Conservation (phyloP, 768 basidiomycete species). For the Termitomyces sp. region DNA sequence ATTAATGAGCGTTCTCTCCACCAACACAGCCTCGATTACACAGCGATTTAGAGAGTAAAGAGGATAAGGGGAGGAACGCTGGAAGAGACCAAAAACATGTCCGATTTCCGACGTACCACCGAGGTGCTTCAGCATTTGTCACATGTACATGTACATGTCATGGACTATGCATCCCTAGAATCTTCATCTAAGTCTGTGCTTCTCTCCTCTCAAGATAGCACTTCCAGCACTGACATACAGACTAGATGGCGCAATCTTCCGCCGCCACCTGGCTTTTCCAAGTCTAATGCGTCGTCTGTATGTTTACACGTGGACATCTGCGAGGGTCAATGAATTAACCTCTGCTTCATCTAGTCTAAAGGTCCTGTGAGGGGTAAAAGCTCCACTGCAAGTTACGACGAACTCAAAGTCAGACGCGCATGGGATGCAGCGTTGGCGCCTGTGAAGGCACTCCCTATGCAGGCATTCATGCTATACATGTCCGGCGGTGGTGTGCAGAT, state of each 20-base stretch:
- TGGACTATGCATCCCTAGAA: conserved; percentile 38
- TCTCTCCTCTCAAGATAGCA: not conserved
- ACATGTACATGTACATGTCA: not conserved
- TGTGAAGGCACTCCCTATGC: conserved; percentile 92
- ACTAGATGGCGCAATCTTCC: conserved; percentile 59
- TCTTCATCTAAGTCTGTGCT: conserved; percentile 28
- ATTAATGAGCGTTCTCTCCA: not conserved
- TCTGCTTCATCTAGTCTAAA: conserved; percentile 33
- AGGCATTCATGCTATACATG: conserved; percentile 98
- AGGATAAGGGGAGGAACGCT: not conserved
- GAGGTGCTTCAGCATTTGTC: not conserved
- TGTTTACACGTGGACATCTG: conserved; percentile 6
- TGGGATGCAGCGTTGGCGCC: conserved; percentile 84
- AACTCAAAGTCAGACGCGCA: conserved; percentile 72
- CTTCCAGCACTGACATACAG: not conserved
- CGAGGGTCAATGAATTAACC: not conserved
- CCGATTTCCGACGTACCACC: conserved; percentile 7
- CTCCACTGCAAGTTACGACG: conserved; percentile 46
- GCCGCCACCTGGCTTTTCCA: conserved; percentile 65
- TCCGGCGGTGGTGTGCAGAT: conserved; percentile 94
- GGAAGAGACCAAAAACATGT: not conserved
- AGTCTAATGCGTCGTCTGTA: conserved; percentile 31
- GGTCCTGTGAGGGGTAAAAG: conserved; percentile 27
- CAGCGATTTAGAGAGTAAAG: not conserved
- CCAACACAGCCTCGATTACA: not conserved